Conservation (phyloP, 106 monocot species). For the Xerophyta viscosa region DNA sequence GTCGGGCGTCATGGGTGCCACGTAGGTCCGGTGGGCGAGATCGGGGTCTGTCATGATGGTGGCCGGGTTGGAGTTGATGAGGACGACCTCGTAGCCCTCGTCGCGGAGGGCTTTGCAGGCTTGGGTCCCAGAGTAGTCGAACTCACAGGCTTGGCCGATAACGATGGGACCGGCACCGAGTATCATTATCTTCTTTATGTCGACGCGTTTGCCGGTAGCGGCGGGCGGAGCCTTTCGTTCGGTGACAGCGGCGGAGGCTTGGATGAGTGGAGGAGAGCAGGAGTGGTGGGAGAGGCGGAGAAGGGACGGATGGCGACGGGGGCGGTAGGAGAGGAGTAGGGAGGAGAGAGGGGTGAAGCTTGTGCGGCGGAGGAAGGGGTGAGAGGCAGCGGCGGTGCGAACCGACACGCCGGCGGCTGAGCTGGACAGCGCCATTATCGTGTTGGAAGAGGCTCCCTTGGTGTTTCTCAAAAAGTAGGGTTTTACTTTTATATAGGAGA, state of each 20-base stretch:
- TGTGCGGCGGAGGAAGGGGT: not conserved
- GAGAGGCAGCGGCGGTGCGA: conserved; percentile 1
- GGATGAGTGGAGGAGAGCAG: not conserved
- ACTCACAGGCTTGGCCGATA: conserved; percentile 98
- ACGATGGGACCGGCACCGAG: conserved; percentile 96
- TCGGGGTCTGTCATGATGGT: conserved; percentile 99
- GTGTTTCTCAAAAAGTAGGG: too few species aligned
- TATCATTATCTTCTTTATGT: conserved; percentile 91
- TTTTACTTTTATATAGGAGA: too few species aligned
- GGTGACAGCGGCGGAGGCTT: not conserved
- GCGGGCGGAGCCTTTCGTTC: not conserved
- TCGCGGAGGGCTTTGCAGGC: conserved; percentile 89
- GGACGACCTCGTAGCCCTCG: conserved; percentile 91
- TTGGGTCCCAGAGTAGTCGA: conserved; percentile 96
- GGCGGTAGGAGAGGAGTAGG: conserved; percentile 3
- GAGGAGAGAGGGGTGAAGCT: not conserved
- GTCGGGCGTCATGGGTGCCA: conserved; percentile 89
- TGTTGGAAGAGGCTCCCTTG: too few species aligned
- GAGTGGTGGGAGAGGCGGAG: conserved; percentile 3
- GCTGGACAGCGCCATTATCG: conserved; percentile 7
- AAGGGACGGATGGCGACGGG: not conserved
- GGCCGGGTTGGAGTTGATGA: conserved; percentile 94
- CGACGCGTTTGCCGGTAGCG: conserved; percentile 53
- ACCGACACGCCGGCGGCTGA: too few species aligned
- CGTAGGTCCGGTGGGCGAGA: conserved; percentile 79